Conservation (phyloP, 1,284 basidiomycete genomes). For the Ganoderma sp. region DNA sequence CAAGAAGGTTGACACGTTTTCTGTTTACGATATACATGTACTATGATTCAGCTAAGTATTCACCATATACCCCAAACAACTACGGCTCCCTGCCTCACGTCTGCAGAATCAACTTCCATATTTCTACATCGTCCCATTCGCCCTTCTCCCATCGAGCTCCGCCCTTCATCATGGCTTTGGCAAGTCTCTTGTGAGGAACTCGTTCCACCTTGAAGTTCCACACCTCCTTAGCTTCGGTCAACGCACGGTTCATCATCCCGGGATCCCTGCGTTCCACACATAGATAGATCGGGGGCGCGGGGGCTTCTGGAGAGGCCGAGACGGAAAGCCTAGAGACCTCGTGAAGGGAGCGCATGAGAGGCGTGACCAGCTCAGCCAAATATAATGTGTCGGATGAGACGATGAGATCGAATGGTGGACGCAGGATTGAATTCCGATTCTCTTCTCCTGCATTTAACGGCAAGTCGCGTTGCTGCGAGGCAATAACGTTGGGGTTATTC, state of each 20-base stretch:
- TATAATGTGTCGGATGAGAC: slow-evolving; percentile 89
- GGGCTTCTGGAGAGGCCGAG: slow-evolving; percentile 27
- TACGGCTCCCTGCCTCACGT: background rate
- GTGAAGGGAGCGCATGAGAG: slow-evolving; percentile 74
- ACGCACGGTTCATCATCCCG: slow-evolving; percentile 60
- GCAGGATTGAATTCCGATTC: slow-evolving; percentile 36
- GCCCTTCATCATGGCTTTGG: slow-evolving; percentile 64
- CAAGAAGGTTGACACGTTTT: slow-evolving; percentile 14
- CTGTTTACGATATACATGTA: slow-evolving; percentile 9
- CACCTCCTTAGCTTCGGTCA: slow-evolving; percentile 53
- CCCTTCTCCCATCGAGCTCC: slow-evolving; percentile 63
- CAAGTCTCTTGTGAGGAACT: slow-evolving; percentile 65
- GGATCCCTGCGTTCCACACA: slow-evolving; percentile 84
- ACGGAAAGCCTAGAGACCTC: slow-evolving; percentile 48
- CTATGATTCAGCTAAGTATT: background rate
- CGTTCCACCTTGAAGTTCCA: slow-evolving; percentile 66
- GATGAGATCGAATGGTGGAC: slow-evolving; percentile 78
- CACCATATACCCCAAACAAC: slow-evolving; percentile 1
- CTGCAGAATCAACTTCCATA: slow-evolving; percentile 61
- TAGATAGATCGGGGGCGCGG: slow-evolving; percentile 62
- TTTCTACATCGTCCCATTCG: slow-evolving; percentile 79
- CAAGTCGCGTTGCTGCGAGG: slow-evolving; percentile 40
- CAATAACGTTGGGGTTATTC: slow-evolving; percentile 51
- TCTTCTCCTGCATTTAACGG: slow-evolving; percentile 28
- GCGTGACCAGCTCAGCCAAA: slow-evolving; percentile 62